These are phyloP conservation scores for Metschnikowia kofuensis DNA, from an alignment of 805 yeast genomes.

Conservation along the genomic window DNA sequence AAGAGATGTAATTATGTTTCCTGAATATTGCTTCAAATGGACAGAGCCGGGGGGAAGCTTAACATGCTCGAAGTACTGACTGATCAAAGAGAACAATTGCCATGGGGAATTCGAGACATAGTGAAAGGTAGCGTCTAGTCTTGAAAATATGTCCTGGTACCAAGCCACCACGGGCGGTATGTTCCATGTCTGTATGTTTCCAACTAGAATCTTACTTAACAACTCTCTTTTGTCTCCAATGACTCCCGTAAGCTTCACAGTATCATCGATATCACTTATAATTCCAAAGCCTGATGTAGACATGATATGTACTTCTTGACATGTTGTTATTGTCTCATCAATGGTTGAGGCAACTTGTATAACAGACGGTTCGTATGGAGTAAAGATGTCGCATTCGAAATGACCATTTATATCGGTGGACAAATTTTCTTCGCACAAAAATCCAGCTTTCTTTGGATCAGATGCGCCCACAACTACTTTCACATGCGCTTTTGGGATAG, in stretches of 20 bases:
- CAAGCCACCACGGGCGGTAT: conserved; percentile 74
- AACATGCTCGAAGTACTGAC: conserved; percentile 51
- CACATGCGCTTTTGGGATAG: conserved; percentile 56
- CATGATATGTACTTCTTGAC: conserved; percentile 45
- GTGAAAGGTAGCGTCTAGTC: conserved; percentile 63
- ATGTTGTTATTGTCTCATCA: conserved; percentile 47
- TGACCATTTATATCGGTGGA: conserved; percentile 67
- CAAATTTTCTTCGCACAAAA: conserved; percentile 27
- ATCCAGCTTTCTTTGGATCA: conserved; percentile 22
- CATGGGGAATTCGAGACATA: conserved; percentile 96
- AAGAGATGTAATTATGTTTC: conserved; percentile 74
- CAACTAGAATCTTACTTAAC: conserved; percentile 72
- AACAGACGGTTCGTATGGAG: conserved; percentile 59
- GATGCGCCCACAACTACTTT: conserved; percentile 56
- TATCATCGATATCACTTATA: conserved; percentile 93
- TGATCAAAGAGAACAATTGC: conserved; percentile 68
- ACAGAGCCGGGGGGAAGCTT: conserved; percentile 77
- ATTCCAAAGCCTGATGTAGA: conserved; percentile 57
- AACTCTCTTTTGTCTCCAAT: conserved; percentile 82
- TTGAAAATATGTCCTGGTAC: conserved; percentile 50
- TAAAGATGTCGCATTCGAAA: conserved; percentile 51
- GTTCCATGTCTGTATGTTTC: conserved; percentile 61
- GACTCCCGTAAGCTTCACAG: conserved; percentile 87
- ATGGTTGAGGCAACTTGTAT: conserved; percentile 48
- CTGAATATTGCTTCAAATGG: conserved; percentile 84